These are phyloP conservation scores for Rhizopus microsporus DNA, from an alignment of 371 early-diverging fungal genomes.

Conservation along the genomic window DNA sequence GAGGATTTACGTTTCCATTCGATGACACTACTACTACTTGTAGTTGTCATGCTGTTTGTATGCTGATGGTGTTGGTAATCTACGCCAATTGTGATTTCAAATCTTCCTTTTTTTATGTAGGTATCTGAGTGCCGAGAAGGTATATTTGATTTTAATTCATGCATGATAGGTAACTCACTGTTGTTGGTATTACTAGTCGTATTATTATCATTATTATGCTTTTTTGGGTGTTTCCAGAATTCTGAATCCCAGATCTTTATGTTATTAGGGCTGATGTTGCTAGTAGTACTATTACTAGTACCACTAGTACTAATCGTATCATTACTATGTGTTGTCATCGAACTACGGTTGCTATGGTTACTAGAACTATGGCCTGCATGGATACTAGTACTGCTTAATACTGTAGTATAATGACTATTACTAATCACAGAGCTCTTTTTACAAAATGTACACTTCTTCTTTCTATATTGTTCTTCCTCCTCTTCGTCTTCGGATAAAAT, in stretches of 20 bases:
- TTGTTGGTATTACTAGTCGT: slow-evolving; percentile 3
- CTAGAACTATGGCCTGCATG: too few relatives aligned
- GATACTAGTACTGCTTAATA: too few relatives aligned
- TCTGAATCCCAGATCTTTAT: slow-evolving; percentile 40
- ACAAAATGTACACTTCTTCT: slow-evolving; percentile 20
- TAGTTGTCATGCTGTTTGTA: background rate
- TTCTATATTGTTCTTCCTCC: slow-evolving; percentile 1
- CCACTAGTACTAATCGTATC: slow-evolving; percentile 13
- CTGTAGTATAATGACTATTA: background rate
- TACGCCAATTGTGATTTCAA: slow-evolving; percentile 29
- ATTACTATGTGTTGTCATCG: slow-evolving; percentile 5
- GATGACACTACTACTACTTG: slow-evolving; percentile 3
- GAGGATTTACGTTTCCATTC: slow-evolving; percentile 29
- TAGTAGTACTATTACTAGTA: background rate
- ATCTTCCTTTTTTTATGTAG: slow-evolving; percentile 37
- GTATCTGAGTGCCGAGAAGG: slow-evolving; percentile 8
- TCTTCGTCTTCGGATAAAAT: slow-evolving; percentile 44
- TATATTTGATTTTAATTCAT: slow-evolving; percentile 19
- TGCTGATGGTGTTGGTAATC: slow-evolving; percentile 4
- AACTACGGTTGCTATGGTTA: background rate
- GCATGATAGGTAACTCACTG: slow-evolving; percentile 24
- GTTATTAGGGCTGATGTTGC: slow-evolving; percentile 6
- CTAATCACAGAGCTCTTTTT: slow-evolving; percentile 4
- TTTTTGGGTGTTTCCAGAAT: slow-evolving; percentile 32
- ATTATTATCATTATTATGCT: background rate